Percentiles rank a stretch among this genome's conserved stretches.
Conservation (phyloP, 495 filamentous ascomycete genomes). For the Neurospora sp. region DNA sequence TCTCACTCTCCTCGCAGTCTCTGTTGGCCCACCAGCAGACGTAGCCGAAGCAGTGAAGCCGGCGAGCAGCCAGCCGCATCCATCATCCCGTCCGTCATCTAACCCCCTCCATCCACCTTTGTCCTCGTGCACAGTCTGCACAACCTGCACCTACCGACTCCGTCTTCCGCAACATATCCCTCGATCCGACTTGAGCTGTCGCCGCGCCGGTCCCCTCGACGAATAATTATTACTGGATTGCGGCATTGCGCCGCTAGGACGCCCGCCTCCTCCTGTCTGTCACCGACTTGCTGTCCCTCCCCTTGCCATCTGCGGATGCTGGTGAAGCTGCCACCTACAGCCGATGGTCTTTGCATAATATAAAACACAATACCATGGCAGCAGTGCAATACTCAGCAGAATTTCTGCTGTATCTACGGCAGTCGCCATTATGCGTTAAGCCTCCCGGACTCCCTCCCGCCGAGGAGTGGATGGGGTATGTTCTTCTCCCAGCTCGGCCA, state of each 20-base stretch:
- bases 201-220: background rate
- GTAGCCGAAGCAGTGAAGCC: background rate
- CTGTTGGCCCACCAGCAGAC: background rate
- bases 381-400: slow-evolving; percentile 61
- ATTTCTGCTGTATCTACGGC: slow-evolving; percentile 63
- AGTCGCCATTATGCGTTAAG: slow-evolving; percentile 78
- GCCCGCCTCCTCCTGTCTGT: background rate
- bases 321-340: background rate
- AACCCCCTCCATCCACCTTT: background rate
- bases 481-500: slow-evolving; percentile 5
- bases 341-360: slow-evolving; percentile 18
- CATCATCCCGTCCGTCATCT: background rate
- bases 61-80: background rate
- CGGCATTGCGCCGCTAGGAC: background rate
- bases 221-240: background rate
- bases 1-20: background rate
- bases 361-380: slow-evolving; percentile 28
- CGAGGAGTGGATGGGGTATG: slow-evolving; percentile 98
- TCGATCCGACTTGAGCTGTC: background rate
- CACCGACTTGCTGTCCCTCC: background rate
- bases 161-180: background rate
- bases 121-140: background rate
- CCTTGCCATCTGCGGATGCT: background rate
- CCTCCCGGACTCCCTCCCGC: slow-evolving; percentile 72
- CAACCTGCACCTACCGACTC: background rate